These are phyloP conservation scores for Pelargonium cotyledonis DNA, from an alignment of 441 rosid species.

Conservation along the genomic window DNA sequence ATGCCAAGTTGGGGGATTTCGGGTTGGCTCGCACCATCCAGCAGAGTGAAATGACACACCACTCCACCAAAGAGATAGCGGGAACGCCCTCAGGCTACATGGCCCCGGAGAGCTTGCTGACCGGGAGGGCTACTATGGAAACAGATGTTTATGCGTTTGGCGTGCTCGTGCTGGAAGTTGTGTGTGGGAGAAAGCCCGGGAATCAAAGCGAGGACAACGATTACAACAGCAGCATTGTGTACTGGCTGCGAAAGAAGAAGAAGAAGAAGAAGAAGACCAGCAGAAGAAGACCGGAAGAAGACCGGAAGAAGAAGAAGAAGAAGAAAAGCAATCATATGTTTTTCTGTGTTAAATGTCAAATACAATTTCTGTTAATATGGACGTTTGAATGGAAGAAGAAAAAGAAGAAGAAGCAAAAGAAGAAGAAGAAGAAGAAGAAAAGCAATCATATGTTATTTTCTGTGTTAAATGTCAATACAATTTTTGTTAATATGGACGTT, in stretches of 20 bases:
- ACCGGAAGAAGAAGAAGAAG: too few species aligned
- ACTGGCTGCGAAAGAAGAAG: too few species aligned
- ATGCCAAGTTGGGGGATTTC: constrained; percentile 57
- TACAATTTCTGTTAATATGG: too few species aligned
- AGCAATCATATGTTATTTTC: not conserved
- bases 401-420: too few species aligned
- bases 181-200: constrained; percentile 47
- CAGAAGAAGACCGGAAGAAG: too few species aligned
- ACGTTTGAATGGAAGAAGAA: too few species aligned
- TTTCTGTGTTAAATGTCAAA: too few species aligned
- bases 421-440: too few species aligned
- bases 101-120: constrained; percentile 68
- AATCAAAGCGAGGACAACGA: constrained; percentile 30
- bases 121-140: constrained; percentile 51
- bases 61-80: constrained; percentile 57
- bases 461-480: not conserved
- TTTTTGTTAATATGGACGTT: not conserved
- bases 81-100: constrained; percentile 74
- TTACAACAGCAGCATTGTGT: constrained; percentile 38
- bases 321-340: too few species aligned
- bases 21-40: constrained; percentile 62
- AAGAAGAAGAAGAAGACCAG: too few species aligned
- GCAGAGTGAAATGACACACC: constrained; percentile 50
- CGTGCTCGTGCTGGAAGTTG: constrained; percentile 44
- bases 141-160: constrained; percentile 53